A percentile compares a stretch with the other conserved stretches of the same genome.
phyloP scores from a whole-genome alignment of 129 eudicot species.

The Chrysanthemum makinoi region DNA sequence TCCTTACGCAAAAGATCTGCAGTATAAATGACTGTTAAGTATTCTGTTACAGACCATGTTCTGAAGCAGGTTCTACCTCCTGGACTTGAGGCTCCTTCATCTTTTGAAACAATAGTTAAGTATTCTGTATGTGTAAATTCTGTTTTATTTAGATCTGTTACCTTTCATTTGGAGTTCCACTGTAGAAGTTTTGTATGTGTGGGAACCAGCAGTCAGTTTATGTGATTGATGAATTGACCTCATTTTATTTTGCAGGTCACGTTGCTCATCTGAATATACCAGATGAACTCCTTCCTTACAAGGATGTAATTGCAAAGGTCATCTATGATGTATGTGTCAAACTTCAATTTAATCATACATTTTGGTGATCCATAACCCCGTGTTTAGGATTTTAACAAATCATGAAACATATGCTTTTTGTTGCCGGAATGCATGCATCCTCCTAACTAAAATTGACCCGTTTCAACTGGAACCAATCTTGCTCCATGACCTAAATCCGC shows the following conservation, averaged over 20 bases:
- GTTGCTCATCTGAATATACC: conserved; percentile 92
- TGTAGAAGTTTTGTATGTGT: not conserved
- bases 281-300: conserved; percentile 86
- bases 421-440: not conserved
- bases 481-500: too few species aligned
- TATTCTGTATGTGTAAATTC: conserved; percentile 28
- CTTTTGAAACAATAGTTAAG: conserved; percentile 99
- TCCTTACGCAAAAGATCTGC: conserved; percentile 1
- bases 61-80: conserved; percentile 90
- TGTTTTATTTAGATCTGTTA: not conserved
- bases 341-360: not conserved
- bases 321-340: conserved; percentile 77
- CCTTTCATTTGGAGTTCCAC: not conserved
- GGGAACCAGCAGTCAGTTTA: not conserved
- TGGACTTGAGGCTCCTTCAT: conserved; percentile 89
- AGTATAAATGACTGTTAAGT: conserved; percentile 5
- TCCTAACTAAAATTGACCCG: too few species aligned
- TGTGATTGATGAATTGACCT: conserved; percentile 33
- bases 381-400: not conserved
- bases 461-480: too few species aligned
- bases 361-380: not conserved
- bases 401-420: not conserved
- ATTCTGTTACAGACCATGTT: conserved; percentile 70
- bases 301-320: conserved; percentile 90
- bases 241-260: conserved; percentile 71